Base-by-base conservation (phyloP, 1,284 basidiomycete species). In the Ganoderma meredithae region DNA sequence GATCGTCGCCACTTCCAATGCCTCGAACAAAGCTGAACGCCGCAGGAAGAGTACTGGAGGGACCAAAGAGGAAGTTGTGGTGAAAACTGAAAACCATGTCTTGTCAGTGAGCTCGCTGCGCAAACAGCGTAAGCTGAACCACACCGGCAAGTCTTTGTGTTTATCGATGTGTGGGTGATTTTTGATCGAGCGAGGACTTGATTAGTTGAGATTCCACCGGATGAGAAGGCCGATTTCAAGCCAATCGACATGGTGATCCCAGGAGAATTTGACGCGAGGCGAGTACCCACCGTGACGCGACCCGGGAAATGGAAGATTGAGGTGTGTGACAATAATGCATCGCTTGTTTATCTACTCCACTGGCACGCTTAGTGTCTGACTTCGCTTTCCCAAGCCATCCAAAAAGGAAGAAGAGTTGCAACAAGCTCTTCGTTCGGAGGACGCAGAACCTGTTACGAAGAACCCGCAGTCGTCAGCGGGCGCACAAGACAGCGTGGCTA, bases 101-200 rank as follows among this genome's bases (percentile, higher is more conserved):
- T 58, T 58, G 33, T 58, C 55, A 19, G 55, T 39, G 19, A 58
- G n/a, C 33, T 33, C n/a, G 13, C 33, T 9, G 17, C 55, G 55
- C 6, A 58, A 58, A 39, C 55, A 39, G 15, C 33, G 55, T n/a
- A 60, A 60, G 27, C 59, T 41, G 40, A 60, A 44, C 12, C 27
- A 41, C 31, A 27, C 59, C 13, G n/a, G 40, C 43, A 22, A 41
- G 40, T 41, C 4, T 19, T 13, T 49, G 7, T 40, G 17, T 27
- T 1, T 36, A 36, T 36, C 36, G 3, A 3, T 17, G 13, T 15
- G 27, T 22, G n/a, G 25, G 25, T 44, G 10, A 1, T 4, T 9
- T 8, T 8, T 44, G 22, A 25, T 25, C 15, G 19, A 27, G 12
- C 59, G 13, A 33, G 13, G 6, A 10, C 3, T 17, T 31, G 52